phyloP scores from a whole-genome alignment of 192 early-diverging fungal genomes.

The Coemansia sp. region DNA sequence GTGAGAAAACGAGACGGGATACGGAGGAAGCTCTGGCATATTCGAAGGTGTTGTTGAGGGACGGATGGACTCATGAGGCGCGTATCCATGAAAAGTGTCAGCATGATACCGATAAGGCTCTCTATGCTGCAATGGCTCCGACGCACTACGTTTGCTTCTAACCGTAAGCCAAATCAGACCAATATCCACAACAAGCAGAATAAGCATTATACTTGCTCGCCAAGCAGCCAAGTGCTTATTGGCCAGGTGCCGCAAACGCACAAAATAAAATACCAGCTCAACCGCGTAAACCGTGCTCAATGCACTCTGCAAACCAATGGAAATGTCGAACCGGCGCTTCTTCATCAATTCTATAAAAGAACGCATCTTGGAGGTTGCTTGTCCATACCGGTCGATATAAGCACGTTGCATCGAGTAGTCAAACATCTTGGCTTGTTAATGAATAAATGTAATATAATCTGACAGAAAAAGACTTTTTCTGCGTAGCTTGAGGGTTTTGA shows the following conservation, averaged over 20 bases:
- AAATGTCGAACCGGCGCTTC: slow-evolving; percentile 42
- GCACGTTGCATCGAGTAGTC: slow-evolving; percentile 18
- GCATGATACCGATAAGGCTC: neutral
- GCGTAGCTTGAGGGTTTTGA: too few species aligned
- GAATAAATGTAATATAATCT: neutral
- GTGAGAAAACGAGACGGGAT: slow-evolving; percentile 1
- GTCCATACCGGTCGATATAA: slow-evolving; percentile 9
- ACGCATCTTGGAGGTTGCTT: slow-evolving; percentile 8
- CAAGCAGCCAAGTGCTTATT: slow-evolving; percentile 35
- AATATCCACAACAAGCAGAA: slow-evolving; percentile 38
- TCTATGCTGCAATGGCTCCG: neutral
- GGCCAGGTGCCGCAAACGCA: slow-evolving; percentile 34
- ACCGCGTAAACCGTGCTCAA: slow-evolving; percentile 32
- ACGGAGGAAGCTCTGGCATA: slow-evolving; percentile 6
- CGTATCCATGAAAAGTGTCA: slow-evolving; percentile 2
- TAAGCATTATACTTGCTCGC: slow-evolving; percentile 46
- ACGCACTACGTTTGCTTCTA: slow-evolving; percentile 19
- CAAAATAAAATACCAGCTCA: slow-evolving; percentile 45
- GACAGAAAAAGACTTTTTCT: neutral
- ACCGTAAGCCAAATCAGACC: slow-evolving; percentile 48
- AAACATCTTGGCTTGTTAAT: slow-evolving; percentile 16
- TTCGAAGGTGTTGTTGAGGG: neutral
- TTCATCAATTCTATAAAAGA: slow-evolving; percentile 15
- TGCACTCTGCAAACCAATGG: slow-evolving; percentile 38
- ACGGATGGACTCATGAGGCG: neutral